Base-by-base conservation (phyloP, 129 eudicot species). In the Flaveria sonorensis region DNA sequence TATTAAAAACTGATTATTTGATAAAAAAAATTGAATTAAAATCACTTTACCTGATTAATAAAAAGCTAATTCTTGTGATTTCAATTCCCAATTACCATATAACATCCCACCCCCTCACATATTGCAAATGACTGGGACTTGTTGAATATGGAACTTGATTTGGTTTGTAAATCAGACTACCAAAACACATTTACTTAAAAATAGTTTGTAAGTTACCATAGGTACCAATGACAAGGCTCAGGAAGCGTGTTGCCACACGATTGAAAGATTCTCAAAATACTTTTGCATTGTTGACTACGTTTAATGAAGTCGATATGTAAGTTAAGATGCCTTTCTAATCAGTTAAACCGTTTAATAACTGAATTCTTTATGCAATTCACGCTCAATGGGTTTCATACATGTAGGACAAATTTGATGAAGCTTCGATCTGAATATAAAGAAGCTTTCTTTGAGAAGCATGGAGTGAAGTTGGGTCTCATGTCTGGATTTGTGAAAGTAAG, bases 181-280 rank as follows among this genome's bases (percentile, higher is more conserved):
- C 64, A 20, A 72, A 55, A 28, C 20, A 65, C 28, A 45, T 32
- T 3, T 26, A 52, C 30, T 71, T 15, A 12, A 32, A 7, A 21
- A 16, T 30, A 39, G 23, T 39, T 23, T 47, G 46, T 10, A 56
- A 19, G 6, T 65, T 48, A 26, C 2, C 66, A 40, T 64, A 88
- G 92, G 92, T 88, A 82, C 92, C 92, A n/a, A 88, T 88, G 92
- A 88, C 92, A 48, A 85, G 92, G 72, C 89, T 88, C 40, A 74
- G 92, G 62, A 88, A 88, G 77, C 84, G 92, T 55, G 92, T 88
- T 74, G 92, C 92, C 43, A 83, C 89, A 16, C 86, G 92, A 60
- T 78, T 88, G 79, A 88, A 88, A 73, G 92, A 88, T 77, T 85
- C 92, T 68, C 92, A 88, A 73, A 88, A 88, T 52, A 88, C 92